These are phyloP conservation scores for Caloboletus firmus DNA, from an alignment of 1,284 basidiomycete genomes.

Conservation along the genomic window DNA sequence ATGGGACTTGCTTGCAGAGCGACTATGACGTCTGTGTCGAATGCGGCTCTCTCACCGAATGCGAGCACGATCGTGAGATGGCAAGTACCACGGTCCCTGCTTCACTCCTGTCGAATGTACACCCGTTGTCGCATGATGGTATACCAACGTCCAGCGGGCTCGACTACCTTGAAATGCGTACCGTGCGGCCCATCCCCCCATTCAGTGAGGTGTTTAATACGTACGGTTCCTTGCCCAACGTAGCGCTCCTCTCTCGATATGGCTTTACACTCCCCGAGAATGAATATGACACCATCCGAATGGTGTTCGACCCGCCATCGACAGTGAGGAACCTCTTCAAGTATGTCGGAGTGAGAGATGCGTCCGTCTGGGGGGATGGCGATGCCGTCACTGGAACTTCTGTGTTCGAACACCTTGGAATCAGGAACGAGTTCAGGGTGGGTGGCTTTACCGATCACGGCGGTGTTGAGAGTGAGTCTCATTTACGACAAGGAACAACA, in stretches of 20 bases:
- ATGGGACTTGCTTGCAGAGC: slow-evolving; percentile 47
- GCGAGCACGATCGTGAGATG: slow-evolving; percentile 62
- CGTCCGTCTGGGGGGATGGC: not conserved
- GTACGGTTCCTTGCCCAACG: slow-evolving; percentile 58
- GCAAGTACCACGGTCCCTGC: slow-evolving; percentile 7
- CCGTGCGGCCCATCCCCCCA: slow-evolving; percentile 51
- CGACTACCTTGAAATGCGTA: slow-evolving; percentile 65
- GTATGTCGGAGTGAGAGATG: slow-evolving; percentile 10
- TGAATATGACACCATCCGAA: slow-evolving; percentile 32
- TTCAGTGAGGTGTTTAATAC: slow-evolving; percentile 80
- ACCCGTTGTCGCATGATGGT: slow-evolving; percentile 12
- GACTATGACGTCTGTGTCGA: slow-evolving; percentile 81
- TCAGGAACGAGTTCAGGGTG: slow-evolving; percentile 34
- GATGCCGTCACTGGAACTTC: slow-evolving; percentile 20
- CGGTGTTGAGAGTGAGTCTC: slow-evolving; percentile 14
- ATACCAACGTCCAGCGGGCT: slow-evolving; percentile 26
- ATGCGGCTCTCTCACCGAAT: slow-evolving; percentile 77
- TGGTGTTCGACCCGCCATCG: slow-evolving; percentile 25
- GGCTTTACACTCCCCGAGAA: slow-evolving; percentile 39
- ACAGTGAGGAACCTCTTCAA: slow-evolving; percentile 13
- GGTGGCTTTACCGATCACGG: slow-evolving; percentile 25
- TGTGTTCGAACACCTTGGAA: slow-evolving; percentile 4
- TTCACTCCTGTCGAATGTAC: slow-evolving; percentile 2
- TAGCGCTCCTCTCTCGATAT: slow-evolving; percentile 32
- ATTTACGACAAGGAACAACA: slow-evolving; percentile 27